Base-by-base conservation (phyloP, 805 yeast genomes). In the Metschnikowia lochheadii region DNA sequence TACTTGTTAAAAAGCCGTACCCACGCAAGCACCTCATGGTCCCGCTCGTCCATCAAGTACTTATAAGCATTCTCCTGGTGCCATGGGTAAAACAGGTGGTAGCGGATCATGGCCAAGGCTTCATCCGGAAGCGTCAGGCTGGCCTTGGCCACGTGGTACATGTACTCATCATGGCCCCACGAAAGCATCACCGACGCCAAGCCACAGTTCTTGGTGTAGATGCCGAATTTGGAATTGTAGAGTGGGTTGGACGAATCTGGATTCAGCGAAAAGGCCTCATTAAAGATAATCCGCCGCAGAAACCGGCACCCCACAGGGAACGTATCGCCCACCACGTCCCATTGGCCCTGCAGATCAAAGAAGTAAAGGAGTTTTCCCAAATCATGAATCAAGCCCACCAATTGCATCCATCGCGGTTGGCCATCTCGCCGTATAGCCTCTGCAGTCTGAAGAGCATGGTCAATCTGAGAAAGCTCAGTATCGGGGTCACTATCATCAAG, bases 301-400 rank as follows among this genome's bases (percentile, higher is more conserved):
- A 76, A 84, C 51, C 76, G 75, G 63, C 90, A 84, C 2, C 90
- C 90, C 23, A 84, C 87, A 0, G 89, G 87, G 59, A 84, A 84
- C 2, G 89, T 84, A 61, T 84, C 90, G 5, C 90, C 90, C 18
- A 84, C 90, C 31, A 84, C 90, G 61, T 84, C 89, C 89, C 89
- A 84, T 63, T 84, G 89, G 6, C 89, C 89, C 57, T 80, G 75
- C 13, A 88, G 83, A 57, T 83, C 89, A 59, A 79, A 84, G 56
- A 84, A 84, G 62, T 84, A 84, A 15, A 84, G 69, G 15, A 84
- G 71, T 59, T 84, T 84, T 0, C 90, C 90, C 52, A 84, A 67
- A 62, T 84, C 90, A 60, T 84, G 90, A 38, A 84, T 82, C 32
- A 84, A 66, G 1, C 90, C 90, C 6, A 84, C 88, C 21, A 84